Conservation (phyloP, 768 basidiomycete genomes). For the Pleurotus giganteus region DNA sequence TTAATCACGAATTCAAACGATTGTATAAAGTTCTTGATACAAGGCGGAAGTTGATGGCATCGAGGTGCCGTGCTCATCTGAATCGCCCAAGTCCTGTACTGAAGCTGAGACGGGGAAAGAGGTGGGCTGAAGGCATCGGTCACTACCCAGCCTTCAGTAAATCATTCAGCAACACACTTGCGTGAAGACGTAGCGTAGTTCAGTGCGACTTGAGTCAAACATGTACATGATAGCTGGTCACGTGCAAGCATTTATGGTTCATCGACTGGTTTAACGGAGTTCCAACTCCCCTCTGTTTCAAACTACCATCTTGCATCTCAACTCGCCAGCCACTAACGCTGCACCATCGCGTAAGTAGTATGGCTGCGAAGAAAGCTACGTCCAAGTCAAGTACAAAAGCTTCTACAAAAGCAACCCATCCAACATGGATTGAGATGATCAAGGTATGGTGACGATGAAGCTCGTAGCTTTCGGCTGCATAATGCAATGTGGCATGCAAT, state of each 20-base stretch:
- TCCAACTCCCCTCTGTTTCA: constrained; percentile 37
- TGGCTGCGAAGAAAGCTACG: constrained; percentile 29
- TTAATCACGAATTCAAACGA: no score
- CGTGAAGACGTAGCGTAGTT: no score
- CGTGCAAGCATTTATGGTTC: constrained; percentile 9
- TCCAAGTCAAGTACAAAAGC: constrained; percentile 30
- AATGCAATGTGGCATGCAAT: constrained; percentile 13
- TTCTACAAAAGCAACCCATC: constrained; percentile 54
- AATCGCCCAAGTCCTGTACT: no score
- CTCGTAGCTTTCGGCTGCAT: neutral
- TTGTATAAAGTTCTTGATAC: no score
- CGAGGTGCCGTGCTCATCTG: no score
- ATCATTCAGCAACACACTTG: neutral
- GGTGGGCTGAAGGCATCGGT: no score
- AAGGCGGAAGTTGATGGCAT: no score
- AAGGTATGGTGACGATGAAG: constrained; percentile 43
- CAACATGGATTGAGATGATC: constrained; percentile 76
- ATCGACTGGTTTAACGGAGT: constrained; percentile 24
- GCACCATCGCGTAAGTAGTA: constrained; percentile 21
- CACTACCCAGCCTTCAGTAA: neutral
- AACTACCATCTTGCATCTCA: constrained; percentile 45
- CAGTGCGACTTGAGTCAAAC: no score
- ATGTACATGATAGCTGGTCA: neutral
- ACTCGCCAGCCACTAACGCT: neutral
- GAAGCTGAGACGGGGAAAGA: no score